These are phyloP conservation scores for Globisporangium spinosum DNA, from an alignment of 352 stramenopile genomes.

Conservation along the genomic window DNA sequence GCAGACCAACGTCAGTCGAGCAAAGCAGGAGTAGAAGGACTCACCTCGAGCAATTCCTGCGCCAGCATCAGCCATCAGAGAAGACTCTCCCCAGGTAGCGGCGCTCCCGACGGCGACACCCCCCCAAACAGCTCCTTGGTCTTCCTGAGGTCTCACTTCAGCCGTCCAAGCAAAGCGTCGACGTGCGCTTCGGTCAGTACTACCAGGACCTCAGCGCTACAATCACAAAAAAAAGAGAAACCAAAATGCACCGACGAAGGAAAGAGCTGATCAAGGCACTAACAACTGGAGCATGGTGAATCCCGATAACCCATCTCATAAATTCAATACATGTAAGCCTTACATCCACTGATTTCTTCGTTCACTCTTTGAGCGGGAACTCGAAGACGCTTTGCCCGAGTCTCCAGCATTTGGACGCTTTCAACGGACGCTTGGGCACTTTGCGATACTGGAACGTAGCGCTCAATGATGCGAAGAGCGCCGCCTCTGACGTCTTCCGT, in stretches of 20 bases:
- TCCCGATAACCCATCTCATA: background rate
- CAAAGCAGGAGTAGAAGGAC: background rate
- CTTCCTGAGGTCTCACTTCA: slow-evolving; percentile 18
- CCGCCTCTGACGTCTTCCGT: slow-evolving; percentile 17
- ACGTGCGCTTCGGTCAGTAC: slow-evolving; percentile 26
- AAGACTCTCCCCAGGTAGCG: background rate
- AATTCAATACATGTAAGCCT: slow-evolving; percentile 17
- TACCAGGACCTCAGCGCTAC: slow-evolving; percentile 20
- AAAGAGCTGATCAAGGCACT: slow-evolving; percentile 49
- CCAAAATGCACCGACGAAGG: slow-evolving; percentile 34
- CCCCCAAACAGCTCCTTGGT: background rate
- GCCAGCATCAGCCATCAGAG: background rate
- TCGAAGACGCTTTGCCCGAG: slow-evolving; percentile 32
- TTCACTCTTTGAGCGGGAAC: slow-evolving; percentile 30
- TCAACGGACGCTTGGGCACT: slow-evolving; percentile 60
- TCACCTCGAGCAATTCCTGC: slow-evolving; percentile 9
- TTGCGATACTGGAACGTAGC: slow-evolving; percentile 44
- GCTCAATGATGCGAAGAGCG: background rate
- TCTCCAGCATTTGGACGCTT: slow-evolving; percentile 73
- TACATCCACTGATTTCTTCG: slow-evolving; percentile 25
- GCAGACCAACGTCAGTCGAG: slow-evolving; percentile 2
- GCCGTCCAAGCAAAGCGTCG: slow-evolving; percentile 15
- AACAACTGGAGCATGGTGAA: slow-evolving; percentile 25
- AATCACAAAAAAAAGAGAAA: slow-evolving; percentile 27
- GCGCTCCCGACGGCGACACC: background rate